These are phyloP conservation scores for Lachancea cidri DNA, from an alignment of 805 yeast species.

Conservation along the genomic window DNA sequence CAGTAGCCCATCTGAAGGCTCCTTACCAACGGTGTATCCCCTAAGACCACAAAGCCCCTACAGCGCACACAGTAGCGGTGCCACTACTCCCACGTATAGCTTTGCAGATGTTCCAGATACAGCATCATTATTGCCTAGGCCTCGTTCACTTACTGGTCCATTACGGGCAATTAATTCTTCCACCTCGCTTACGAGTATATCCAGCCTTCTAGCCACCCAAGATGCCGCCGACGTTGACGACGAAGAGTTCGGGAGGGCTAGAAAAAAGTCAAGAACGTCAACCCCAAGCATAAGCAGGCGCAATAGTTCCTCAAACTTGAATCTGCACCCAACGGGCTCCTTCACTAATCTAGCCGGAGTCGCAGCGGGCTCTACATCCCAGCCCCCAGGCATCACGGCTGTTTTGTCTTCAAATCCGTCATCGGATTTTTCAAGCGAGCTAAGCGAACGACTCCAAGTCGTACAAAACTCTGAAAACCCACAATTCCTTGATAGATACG, in stretches of 20 bases:
- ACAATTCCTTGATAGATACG: constrained; percentile 7
- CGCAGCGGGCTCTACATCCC: neutral
- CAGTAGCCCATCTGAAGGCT: constrained; percentile 15
- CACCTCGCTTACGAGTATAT: constrained; percentile 12
- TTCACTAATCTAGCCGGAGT: constrained; percentile 5
- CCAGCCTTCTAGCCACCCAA: constrained; percentile 13
- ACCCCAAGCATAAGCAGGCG: constrained; percentile 29
- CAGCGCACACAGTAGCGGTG: constrained; percentile 1
- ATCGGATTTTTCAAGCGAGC: constrained; percentile 14
- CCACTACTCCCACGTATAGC: constrained; percentile 11
- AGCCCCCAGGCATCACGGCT: constrained; percentile 7
- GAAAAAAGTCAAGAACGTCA: constrained; percentile 26
- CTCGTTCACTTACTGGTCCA: constrained; percentile 1
- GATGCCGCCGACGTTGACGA: constrained; percentile 15
- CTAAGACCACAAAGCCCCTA: neutral
- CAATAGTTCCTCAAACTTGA: constrained; percentile 19
- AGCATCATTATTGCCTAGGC: constrained; percentile 5
- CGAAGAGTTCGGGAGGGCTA: constrained; percentile 17
- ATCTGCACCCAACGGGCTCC: constrained; percentile 1
- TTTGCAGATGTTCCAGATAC: constrained; percentile 1
- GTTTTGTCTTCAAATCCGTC: constrained; percentile 5
- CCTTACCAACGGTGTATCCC: neutral
- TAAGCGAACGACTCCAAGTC: constrained; percentile 18
- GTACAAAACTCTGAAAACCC: constrained; percentile 20
- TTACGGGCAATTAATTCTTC: constrained; percentile 23